These are phyloP conservation scores for Centaurea solstitialis DNA, from an alignment of 129 eudicot genomes.

Conservation along the genomic window DNA sequence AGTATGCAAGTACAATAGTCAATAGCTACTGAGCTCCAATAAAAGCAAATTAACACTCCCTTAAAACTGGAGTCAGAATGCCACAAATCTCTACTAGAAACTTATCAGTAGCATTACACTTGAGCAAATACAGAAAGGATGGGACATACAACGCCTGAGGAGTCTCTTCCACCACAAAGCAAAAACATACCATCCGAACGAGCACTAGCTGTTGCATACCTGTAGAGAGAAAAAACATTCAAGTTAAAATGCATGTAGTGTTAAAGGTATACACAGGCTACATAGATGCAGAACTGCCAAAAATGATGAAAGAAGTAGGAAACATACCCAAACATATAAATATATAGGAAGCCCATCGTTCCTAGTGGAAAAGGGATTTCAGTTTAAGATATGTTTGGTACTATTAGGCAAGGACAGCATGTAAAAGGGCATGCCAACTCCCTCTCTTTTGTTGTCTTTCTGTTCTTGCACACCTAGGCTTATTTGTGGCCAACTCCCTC, in stretches of 20 bases:
- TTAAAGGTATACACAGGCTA: background rate
- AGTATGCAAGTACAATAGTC: too few species aligned
- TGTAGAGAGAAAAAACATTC: slow-evolving; percentile 25
- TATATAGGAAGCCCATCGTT: background rate
- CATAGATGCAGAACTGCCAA: background rate
- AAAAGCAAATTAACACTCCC: background rate
- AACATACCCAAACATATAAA: background rate
- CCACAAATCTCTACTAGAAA: background rate
- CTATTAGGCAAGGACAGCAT: background rate
- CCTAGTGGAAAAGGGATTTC: background rate
- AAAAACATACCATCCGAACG: slow-evolving; percentile 97
- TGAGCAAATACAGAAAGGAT: background rate
- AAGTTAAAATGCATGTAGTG: background rate
- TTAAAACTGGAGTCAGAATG: background rate
- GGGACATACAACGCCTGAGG: slow-evolving; percentile 73
- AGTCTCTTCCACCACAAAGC: slow-evolving; percentile 98
- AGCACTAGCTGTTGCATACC: slow-evolving; percentile 98
- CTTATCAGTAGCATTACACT: background rate
- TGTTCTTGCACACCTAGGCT: background rate
- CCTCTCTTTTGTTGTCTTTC: too few species aligned
- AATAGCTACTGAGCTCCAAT: too few species aligned
- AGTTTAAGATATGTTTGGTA: background rate
- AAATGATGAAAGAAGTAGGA: background rate
- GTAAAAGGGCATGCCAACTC: background rate
- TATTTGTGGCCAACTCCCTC: background rate